These are phyloP conservation scores for Tagetes erecta DNA, from an alignment of 129 eudicot genomes.

Conservation along the genomic window DNA sequence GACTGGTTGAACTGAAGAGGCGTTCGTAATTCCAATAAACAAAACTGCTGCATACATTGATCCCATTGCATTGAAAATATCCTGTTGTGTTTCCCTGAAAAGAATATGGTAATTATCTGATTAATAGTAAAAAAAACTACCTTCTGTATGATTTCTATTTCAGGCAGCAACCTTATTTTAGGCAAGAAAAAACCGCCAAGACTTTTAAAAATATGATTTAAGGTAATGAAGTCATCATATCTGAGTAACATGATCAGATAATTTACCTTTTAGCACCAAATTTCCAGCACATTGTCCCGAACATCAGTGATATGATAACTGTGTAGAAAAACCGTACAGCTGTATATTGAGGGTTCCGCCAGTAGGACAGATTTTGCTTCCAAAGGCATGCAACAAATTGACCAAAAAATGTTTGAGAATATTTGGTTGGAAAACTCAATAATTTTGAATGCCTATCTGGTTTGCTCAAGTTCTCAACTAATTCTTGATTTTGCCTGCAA, in stretches of 20 bases:
- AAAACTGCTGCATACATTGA: conserved; percentile 90
- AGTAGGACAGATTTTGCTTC: conserved; percentile 83
- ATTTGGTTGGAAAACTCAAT: conserved; percentile 67
- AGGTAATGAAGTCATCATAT: neutral
- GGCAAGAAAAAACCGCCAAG: neutral
- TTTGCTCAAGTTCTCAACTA: conserved; percentile 63
- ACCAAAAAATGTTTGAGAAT: conserved; percentile 58
- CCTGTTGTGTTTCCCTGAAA: conserved; percentile 73
- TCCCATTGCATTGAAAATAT: conserved; percentile 89
- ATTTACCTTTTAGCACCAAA: conserved; percentile 82
- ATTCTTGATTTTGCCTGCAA: conserved; percentile 66
- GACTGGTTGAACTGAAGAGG: conserved; percentile 87
- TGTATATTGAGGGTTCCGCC: conserved; percentile 97
- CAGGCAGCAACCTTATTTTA: neutral
- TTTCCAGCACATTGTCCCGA: conserved; percentile 95
- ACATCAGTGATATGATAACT: conserved; percentile 81
- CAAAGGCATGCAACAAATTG: conserved; percentile 85
- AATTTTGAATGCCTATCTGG: conserved; percentile 56
- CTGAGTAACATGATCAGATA: neutral
- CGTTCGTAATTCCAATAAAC: conserved; percentile 84
- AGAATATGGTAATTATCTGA: neutral
- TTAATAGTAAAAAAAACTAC: neutral
- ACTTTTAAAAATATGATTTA: neutral
- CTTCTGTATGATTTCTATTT: neutral
- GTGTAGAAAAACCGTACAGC: conserved; percentile 97